Evolutionary conservation across 495 filamentous ascomycete genomes (phyloP), one percentile per base, ranked within the genome.

Genomic region (Penicillium psychrofluorescens): DNA sequence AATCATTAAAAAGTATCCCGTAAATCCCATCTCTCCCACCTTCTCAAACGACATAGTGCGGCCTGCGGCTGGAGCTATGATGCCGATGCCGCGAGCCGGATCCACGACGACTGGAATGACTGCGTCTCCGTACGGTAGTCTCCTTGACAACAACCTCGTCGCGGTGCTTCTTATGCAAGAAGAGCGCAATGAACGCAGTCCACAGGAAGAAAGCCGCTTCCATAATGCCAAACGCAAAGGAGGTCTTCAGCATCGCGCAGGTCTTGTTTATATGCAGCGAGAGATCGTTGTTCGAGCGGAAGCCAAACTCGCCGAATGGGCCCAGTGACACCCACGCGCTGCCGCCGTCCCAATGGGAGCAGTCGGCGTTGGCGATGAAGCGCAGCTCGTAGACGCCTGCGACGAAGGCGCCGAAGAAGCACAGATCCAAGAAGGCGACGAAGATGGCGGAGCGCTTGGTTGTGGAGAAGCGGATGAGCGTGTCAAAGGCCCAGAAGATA

Each of bases 161-260:
- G 0, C 51, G 40, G 7, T 62, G 43, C 29, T 55, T 40, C 10
- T 63, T 66, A 43, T 85, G 75, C 40, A 85, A 62, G 37, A 68
- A 71, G 34, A 80, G 68, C 4, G 85, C 81, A 13, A 85, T 51
- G 8, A 84, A 56, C 27, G 69, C 70, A 1, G 88, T 91, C 55
- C 87, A 66, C 56, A 83, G 78, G 63, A 95, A 95, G 64, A 91
- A 87, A 29, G 94, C 66, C 41, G 67, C 68, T 54, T 92, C 88
- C 80, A 95, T 91, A 55, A 95, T 95, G 1, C 79, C 90, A 46
- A 95, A 76, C 2, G 87, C 90, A 49, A 86, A 95, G 48, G 68
- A 74, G 1, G 90, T 81, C 78, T 95, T 95, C 42, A 91, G 76
- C 88, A 95, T 91, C 12, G 78, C 77, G 63, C 90, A 95, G 3